Evolutionary conservation across 768 basidiomycete genomes (phyloP), one percentile per base, ranked within the genome.

Genomic region (Multifurca ochricompacta): DNA sequence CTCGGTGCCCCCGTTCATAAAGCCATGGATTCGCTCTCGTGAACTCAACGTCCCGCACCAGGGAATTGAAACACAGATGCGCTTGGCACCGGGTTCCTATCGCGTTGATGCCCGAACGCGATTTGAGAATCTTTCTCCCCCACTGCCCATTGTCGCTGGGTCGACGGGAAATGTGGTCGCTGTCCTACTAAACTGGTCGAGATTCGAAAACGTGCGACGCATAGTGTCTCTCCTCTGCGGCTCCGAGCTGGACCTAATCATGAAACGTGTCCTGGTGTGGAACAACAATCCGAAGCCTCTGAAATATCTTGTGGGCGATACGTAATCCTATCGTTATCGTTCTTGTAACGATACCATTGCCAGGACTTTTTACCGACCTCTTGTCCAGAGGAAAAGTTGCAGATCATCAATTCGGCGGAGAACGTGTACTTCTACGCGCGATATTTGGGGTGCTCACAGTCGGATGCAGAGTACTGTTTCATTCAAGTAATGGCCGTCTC

Each of bases 121-220:
- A 41, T 45, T 48, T 40, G 18, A 16, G 9, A 43, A 23, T 35
- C 8, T 36, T 19, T 34, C n/a, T 39, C 30, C 54, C 23, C 25
- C 42, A 8, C 23, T 6, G 49, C 41, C 6, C 14, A 30, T 19
- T 18, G 28, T 19, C 4, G 16, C 18, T 16, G 18, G 5, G 21
- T 35, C 16, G 18, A 37, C 13, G 14, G 16, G 31, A 27, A 40
- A 50, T 34, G 53, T 42, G 6, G 52, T 80, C 6, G 78, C 76
- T 6, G 69, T 85, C 36, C 62, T 87, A 35, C 69, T 85, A 39
- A 86, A 85, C 65, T 86, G 83, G 85, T 80, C 78, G 45, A 75
- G 82, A 16, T 73, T 83, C 21, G 68, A 74, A 0, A 87, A 87
- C 58, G 79, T 87, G 37, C 63, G 75, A 36, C 72, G 73, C 46